A percentile compares a stretch with the other conserved stretches of the same genome.
Evolutionary conservation across 441 rosid species (phyloP).

Genomic region (Omphalea diandra): DNA sequence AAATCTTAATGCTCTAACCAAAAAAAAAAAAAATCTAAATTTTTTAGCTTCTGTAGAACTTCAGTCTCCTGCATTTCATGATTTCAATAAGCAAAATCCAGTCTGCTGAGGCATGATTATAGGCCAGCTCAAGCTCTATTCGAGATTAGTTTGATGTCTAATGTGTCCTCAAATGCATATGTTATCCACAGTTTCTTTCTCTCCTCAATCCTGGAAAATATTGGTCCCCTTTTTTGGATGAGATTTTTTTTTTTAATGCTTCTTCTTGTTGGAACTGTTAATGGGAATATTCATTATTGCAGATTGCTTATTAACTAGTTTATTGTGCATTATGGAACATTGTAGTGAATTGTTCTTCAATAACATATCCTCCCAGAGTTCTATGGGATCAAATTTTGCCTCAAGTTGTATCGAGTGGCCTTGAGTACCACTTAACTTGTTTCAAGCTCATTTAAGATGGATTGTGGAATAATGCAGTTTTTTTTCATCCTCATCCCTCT

Average conservation of each 20-base stretch:
- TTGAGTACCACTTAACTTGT: neutral
- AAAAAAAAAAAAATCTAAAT: too few species aligned
- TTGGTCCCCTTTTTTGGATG: neutral
- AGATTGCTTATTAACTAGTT: neutral
- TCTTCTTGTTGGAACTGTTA: neutral
- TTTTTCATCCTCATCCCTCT: neutral
- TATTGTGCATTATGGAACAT: neutral
- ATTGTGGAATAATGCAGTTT: neutral
- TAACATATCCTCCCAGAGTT: neutral
- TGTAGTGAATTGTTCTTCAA: neutral
- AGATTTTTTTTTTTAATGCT: neutral
- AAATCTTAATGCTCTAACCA: neutral
- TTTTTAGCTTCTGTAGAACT: neutral
- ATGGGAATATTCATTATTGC: neutral
- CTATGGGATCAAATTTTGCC: neutral
- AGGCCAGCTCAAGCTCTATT: neutral
- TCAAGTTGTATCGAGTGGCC: neutral
- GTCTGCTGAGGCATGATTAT: neutral
- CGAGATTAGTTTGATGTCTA: neutral
- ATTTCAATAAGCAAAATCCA: neutral
- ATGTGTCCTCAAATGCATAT: neutral
- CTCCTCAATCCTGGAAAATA: neutral
- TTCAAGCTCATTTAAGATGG: neutral
- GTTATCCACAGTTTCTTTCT: neutral
- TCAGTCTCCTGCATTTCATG: neutral